Evolutionary conservation across 371 early-diverging fungal genomes (phyloP).

Genomic region (Lichtheimia hyalospora): DNA sequence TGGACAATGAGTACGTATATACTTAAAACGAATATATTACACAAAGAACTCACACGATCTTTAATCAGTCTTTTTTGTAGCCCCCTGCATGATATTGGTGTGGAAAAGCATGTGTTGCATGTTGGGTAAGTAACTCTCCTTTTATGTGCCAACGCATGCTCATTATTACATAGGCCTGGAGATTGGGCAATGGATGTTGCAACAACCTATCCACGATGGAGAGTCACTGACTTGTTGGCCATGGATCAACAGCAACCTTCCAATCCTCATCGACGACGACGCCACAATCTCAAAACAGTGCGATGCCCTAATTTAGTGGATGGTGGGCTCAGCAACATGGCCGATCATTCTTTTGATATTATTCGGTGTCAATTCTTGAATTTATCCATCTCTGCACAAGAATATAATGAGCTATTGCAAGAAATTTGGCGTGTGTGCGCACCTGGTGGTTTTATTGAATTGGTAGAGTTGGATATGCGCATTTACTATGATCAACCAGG

Average conservation of each 20-base stretch:
- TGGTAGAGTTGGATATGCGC: constrained; percentile 40
- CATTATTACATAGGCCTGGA: constrained; percentile 28
- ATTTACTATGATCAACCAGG: constrained; percentile 30
- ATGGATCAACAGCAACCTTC: not conserved
- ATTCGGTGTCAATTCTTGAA: constrained; percentile 32
- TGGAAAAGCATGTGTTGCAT: constrained; percentile 40
- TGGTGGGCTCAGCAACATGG: constrained; percentile 25
- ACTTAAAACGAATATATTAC: not conserved
- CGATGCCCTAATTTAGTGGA: constrained; percentile 10
- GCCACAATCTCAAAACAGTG: not conserved
- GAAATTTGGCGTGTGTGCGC: constrained; percentile 36
- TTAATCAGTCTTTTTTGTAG: constrained; percentile 26
- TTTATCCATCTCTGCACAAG: constrained; percentile 21
- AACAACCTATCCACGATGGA: constrained; percentile 27
- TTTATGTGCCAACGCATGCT: not conserved
- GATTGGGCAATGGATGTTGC: constrained; percentile 45
- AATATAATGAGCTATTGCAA: constrained; percentile 27
- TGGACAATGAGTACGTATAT: constrained; percentile 35
- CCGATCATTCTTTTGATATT: constrained; percentile 38
- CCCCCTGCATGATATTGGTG: constrained; percentile 16
- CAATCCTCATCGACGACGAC: not conserved
- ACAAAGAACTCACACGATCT: not conserved
- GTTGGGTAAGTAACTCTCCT: constrained; percentile 25
- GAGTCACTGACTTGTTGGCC: constrained; percentile 35
- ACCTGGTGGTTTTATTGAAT: constrained; percentile 36